A percentile compares a stretch with the other conserved stretches of the same genome.
Conservation (phyloP, 164 flowering plant species). For the Piper betle region DNA sequence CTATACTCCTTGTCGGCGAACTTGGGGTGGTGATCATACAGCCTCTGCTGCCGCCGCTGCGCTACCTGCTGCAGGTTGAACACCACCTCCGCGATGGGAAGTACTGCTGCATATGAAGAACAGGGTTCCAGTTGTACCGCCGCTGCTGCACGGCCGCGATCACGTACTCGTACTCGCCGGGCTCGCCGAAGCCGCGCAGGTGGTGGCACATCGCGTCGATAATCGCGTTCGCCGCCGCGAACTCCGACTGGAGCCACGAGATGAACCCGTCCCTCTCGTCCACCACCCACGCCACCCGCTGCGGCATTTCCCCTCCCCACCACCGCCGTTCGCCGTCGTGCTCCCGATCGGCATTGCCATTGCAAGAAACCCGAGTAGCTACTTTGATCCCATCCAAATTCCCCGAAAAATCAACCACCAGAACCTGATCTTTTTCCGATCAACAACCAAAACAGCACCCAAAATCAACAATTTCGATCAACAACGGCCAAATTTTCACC, state of each 20-base stretch:
- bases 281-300: constrained; percentile 35
- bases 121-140: constrained; percentile 67
- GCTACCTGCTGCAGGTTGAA: constrained; percentile 52
- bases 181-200: constrained; percentile 40
- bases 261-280: constrained; percentile 79
- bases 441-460: no score
- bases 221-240: constrained; percentile 85
- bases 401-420: no score
- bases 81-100: constrained; percentile 53
- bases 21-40: constrained; percentile 18
- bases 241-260: constrained; percentile 68
- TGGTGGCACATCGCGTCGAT: constrained; percentile 70
- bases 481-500: no score
- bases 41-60: constrained; percentile 40
- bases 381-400: no score
- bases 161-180: constrained; percentile 67
- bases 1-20: constrained; percentile 29
- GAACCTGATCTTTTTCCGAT: no score
- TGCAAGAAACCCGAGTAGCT: background rate
- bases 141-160: constrained; percentile 53
- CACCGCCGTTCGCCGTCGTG: constrained; percentile 9
- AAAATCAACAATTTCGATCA: no score
- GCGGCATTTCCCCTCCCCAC: constrained; percentile 19
- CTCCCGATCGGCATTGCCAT: constrained; percentile 81
- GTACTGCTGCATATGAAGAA: constrained; percentile 88